Base-by-base conservation (phyloP, 352 stramenopile genomes). In the Phytopythium helicoides region DNA sequence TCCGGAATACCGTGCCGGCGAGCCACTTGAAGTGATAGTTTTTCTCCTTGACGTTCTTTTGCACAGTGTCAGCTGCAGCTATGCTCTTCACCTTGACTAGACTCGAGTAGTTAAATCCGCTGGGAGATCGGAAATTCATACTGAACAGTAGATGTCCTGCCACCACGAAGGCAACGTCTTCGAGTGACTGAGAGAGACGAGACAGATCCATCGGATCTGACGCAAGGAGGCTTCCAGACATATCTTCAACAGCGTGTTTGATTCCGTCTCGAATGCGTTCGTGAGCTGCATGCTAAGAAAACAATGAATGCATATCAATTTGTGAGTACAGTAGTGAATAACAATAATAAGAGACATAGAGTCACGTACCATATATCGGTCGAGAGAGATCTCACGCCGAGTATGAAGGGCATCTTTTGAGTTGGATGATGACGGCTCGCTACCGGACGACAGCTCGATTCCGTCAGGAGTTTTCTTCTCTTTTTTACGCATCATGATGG, bases 1-100 rank as follows among this genome's bases (percentile, higher is more conserved):
- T 99, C 39, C 88, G 77, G 54, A 97, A 99, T 0, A 99, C 72
- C 35, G 98, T 83, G 25, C 97, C 97, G 50, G 95, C 95, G 2
- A 99, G 72, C 71, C 97, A 98, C 33, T 91, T 93, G 68, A 95
- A 98, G 45, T 97, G 86, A 36, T 92, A 83, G 4, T 83, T 83
- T 12, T 63, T 72, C 35, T 89, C 86, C 50, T 85, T 91, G 22
- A 86, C 74, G 50, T 89, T 96, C 14, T 68, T 59, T 56, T 93
- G 86, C 18, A 89, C 52, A 3, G 35, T 70, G 16, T 62, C 35
- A 2, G 60, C 49, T 16, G 67, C 77, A 22, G 85, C 81, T 41
- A 93, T 93, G 50, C 79, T 93, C 62, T 95, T 95, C 34, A 95
- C 76, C 51, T 92, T 89, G 26, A 92, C 74, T 8, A 95, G 63